Evolutionary conservation across 495 filamentous ascomycete genomes (phyloP).

Genomic region (Hypoxylon intermedium): DNA sequence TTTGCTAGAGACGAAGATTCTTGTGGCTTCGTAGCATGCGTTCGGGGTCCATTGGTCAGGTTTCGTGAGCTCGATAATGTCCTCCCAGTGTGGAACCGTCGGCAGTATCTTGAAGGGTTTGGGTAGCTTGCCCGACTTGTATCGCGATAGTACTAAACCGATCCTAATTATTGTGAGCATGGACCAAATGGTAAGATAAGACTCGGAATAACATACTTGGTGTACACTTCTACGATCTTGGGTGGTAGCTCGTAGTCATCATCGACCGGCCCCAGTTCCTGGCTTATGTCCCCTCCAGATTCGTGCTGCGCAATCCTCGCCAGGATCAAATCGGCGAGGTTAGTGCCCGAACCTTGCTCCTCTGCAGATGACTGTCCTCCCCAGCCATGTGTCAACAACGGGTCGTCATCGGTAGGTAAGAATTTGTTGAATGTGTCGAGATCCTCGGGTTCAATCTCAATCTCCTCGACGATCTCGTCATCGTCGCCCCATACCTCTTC

Average conservation of each 20-base stretch:
- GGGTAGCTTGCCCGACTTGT: conserved; percentile 92
- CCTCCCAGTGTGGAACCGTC: conserved; percentile 87
- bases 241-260: conserved; percentile 86
- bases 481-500: conserved; percentile 70
- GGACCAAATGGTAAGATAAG: conserved; percentile 10
- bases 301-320: conserved; percentile 94
- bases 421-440: conserved; percentile 90
- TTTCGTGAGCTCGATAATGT: conserved; percentile 79
- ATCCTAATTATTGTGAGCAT: conserved; percentile 60
- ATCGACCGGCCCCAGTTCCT: conserved; percentile 54
- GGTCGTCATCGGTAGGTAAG: conserved; percentile 68
- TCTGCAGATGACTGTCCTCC: conserved; percentile 44
- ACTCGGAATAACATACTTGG: conserved; percentile 64
- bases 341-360: conserved; percentile 66
- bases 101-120: conserved; percentile 98
- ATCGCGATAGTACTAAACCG: conserved; percentile 85
- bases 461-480: conserved; percentile 76
- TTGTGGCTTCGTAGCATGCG: conserved; percentile 82
- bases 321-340: conserved; percentile 89
- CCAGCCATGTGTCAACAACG: conserved; percentile 56
- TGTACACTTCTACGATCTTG: conserved; percentile 92
- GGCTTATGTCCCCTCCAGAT: conserved; percentile 61
- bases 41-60: conserved; percentile 90
- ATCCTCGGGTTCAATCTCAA: conserved; percentile 89
- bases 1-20: conserved; percentile 84